Evolutionary conservation across 2,329 filamentous ascomycete genomes (phyloP), one percentile per base, ranked within the genome.

Genomic region (Penicillium sp.): DNA sequence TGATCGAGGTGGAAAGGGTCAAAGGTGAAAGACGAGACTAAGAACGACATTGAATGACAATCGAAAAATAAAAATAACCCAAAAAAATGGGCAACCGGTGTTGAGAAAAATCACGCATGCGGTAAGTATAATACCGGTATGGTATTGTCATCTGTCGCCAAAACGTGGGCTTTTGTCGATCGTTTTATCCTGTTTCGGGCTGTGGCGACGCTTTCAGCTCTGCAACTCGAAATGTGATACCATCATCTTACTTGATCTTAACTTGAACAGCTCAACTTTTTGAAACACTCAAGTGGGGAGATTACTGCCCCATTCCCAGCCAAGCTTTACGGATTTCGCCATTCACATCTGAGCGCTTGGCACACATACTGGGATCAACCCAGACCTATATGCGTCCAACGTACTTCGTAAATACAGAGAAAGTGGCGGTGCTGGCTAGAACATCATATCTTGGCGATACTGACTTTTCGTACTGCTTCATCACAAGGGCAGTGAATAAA

Each of bases 111-210:
- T 50, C 42, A 56, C 40, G 42, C 29, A 45, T 48, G 45, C 53
- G 48, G 47, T 38, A 55, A 54, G 9, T 58, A 58, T 38, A 48
- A 39, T 31, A 51, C 40, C 38, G 1, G 46, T 57, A 59, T 46
- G 40, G 53, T 60, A 59, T 45, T 42, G 45, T 48, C 40, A 38
- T 9, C 36, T 62, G 60, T 59, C 60, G 58, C 45, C 21, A 4
- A 60, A 63, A 62, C 51, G 51, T 54, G 51, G 51, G 22, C 39
- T 40, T 34, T 40, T 44, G 50, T 16, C 34, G 46, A 54, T 50
- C 51, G 16, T 8, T 31, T n/a, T 24, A 9, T 14, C 18, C 42
- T 13, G 14, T 43, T 42, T 43, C 24, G 31, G 27, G 13, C 31
- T 43, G 50, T 49, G 45, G 45, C 50, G 50, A 34, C 49, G 50